Evolutionary conservation across 257 asterid species (phyloP).

Genomic region (Osmanthus fragrans): DNA sequence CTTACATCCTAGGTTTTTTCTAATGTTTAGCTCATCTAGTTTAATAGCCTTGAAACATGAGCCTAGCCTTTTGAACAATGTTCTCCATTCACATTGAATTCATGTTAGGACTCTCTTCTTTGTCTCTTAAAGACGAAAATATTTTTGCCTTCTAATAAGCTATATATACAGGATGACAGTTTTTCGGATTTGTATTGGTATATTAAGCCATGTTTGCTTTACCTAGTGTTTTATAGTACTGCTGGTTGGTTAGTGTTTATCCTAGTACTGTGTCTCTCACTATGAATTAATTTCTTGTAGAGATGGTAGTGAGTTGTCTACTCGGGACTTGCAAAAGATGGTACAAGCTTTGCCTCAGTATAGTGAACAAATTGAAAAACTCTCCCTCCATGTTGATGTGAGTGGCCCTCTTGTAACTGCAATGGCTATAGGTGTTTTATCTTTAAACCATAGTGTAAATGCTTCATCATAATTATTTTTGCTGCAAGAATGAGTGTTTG

Average conservation of each 20-base stretch:
- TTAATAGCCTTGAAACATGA: not conserved
- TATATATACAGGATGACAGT: not conserved
- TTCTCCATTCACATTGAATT: not conserved
- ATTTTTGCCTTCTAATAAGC: not conserved
- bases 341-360: constrained; percentile 99
- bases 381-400: constrained; percentile 99
- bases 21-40: not conserved
- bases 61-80: not conserved
- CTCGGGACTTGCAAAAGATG: constrained; percentile 98
- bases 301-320: constrained; percentile 79
- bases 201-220: constrained; percentile 9
- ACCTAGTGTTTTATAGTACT: constrained; percentile 5
- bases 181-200: not conserved
- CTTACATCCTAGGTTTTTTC: not conserved
- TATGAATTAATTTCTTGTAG: constrained; percentile 42
- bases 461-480: constrained; percentile 15
- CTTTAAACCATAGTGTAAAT: constrained; percentile 8
- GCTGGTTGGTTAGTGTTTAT: constrained; percentile 14
- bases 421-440: constrained; percentile 16
- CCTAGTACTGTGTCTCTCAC: constrained; percentile 17
- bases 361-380: constrained; percentile 98
- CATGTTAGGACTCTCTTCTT: not conserved
- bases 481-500: constrained; percentile 6
- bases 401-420: constrained; percentile 43
- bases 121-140: not conserved